Conservation (phyloP, 257 asterid genomes). For the Osmanthus fragrans region DNA sequence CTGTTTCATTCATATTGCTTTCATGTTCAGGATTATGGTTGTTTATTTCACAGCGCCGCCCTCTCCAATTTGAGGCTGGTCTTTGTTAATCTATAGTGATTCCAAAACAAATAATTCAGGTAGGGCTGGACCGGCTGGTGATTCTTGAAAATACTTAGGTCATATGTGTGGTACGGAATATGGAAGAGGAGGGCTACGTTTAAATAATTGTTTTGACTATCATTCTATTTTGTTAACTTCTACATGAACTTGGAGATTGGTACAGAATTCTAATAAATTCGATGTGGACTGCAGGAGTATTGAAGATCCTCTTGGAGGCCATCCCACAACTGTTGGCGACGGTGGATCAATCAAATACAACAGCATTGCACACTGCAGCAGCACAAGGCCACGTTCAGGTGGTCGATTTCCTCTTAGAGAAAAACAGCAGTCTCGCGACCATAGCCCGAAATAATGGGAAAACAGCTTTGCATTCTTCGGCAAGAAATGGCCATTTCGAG, state of each 20-base stretch:
- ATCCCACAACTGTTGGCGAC: constrained; percentile 71
- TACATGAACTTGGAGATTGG: constrained; percentile 1
- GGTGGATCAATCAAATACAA: constrained; percentile 69
- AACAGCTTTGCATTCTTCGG: constrained; percentile 71
- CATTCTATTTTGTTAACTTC: neutral
- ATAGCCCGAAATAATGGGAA: constrained; percentile 74
- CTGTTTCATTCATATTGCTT: no score
- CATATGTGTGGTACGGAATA: neutral
- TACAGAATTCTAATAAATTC: neutral
- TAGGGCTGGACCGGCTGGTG: no score
- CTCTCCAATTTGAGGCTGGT: no score
- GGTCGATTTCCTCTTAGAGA: constrained; percentile 61
- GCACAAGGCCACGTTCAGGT: constrained; percentile 70
- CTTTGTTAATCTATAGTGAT: no score
- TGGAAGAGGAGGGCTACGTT: neutral
- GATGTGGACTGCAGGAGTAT: constrained; percentile 41
- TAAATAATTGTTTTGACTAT: neutral
- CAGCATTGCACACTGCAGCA: constrained; percentile 66
- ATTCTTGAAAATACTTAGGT: neutral
- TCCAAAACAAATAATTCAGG: no score
- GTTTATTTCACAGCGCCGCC: neutral
- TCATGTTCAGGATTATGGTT: neutral
- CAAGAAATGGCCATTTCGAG: constrained; percentile 63
- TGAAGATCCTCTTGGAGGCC: constrained; percentile 58
- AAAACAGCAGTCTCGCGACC: constrained; percentile 56